phyloP scores from a whole-genome alignment of 139 green algal genomes.

The Coelastrella sp. region DNA sequence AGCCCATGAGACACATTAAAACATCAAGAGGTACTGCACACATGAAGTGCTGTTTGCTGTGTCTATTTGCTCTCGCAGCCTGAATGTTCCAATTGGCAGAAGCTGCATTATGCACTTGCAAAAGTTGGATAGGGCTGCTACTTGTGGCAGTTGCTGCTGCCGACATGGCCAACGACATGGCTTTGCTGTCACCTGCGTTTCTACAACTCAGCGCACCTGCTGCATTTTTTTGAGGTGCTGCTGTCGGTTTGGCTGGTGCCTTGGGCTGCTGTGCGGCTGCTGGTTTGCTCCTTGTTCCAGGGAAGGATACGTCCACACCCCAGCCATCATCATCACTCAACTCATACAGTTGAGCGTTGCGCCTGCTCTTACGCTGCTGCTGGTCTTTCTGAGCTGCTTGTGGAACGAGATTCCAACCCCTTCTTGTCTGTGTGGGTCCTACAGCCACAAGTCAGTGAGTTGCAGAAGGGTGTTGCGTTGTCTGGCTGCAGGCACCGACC shows the following conservation, averaged over 20 bases:
- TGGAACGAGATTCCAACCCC: neutral
- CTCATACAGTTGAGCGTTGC: conserved; percentile 50
- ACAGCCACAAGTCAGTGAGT: neutral
- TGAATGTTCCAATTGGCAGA: neutral
- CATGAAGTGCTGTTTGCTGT: neutral
- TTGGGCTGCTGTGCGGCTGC: neutral
- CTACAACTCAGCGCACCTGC: neutral
- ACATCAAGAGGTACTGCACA: neutral
- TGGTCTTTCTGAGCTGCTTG: neutral
- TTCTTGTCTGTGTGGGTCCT: neutral
- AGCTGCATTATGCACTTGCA: neutral
- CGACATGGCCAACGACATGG: too few relatives aligned
- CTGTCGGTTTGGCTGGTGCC: neutral
- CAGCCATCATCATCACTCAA: conserved; percentile 51
- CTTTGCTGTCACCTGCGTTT: neutral
- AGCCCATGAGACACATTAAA: neutral
- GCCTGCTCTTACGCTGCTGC: conserved; percentile 2
- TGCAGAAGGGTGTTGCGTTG: neutral
- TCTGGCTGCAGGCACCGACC: too few relatives aligned
- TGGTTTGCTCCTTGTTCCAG: neutral
- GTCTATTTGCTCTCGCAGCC: neutral
- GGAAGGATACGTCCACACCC: neutral
- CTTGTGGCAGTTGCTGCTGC: too few relatives aligned
- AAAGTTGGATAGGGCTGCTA: too few relatives aligned
- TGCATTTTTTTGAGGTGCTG: neutral